Conservation (phyloP, 768 basidiomycete genomes). For the Gyrodon lividus region DNA sequence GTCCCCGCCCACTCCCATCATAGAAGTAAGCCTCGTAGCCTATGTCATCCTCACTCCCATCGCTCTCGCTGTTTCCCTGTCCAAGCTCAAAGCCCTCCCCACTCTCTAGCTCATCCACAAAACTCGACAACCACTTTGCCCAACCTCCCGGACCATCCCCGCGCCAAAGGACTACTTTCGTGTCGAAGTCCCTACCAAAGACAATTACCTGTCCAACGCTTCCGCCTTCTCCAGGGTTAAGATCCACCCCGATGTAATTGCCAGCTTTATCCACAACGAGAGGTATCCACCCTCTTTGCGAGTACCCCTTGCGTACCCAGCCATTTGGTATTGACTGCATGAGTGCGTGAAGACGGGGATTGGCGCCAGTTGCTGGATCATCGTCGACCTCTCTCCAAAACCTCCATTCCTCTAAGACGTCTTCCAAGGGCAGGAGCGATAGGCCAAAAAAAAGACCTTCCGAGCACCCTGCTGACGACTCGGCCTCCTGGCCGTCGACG, state of each 20-base stretch:
- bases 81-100: constrained; percentile 89
- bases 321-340: constrained; percentile 90
- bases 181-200: constrained; percentile 98
- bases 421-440: constrained; percentile 87
- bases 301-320: constrained; percentile 89
- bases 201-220: constrained; percentile 91
- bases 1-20: constrained; percentile 73
- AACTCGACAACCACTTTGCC: constrained; percentile 90
- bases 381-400: constrained; percentile 95
- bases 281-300: constrained; percentile 95
- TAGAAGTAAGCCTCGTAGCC: constrained; percentile 89
- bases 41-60: constrained; percentile 78
- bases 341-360: constrained; percentile 60
- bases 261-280: constrained; percentile 91
- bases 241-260: constrained; percentile 95
- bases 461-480: constrained; percentile 81
- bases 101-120: constrained; percentile 89
- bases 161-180: constrained; percentile 91
- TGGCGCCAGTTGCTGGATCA: constrained; percentile 83
- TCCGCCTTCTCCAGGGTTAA: constrained; percentile 80
- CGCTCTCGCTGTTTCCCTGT: constrained; percentile 50
- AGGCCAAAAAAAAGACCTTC: constrained; percentile 97
- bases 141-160: constrained; percentile 92
- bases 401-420: constrained; percentile 91
- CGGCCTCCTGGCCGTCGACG: constrained; percentile 92